A percentile compares a stretch with the other conserved stretches of the same genome.
phyloP scores from a whole-genome alignment of 441 rosid species.

The Adansonia grandidieri region DNA sequence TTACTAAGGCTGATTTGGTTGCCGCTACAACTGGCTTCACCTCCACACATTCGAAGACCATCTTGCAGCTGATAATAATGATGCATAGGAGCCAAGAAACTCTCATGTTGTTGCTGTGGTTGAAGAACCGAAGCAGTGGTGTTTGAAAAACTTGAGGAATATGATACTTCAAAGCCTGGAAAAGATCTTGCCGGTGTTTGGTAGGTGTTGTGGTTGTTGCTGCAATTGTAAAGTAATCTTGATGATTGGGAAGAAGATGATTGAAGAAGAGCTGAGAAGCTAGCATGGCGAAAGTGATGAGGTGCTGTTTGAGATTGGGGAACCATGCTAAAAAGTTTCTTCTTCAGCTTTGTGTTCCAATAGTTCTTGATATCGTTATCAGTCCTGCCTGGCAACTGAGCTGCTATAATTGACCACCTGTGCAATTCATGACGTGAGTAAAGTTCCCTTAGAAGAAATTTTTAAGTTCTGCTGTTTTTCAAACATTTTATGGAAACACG shows the following conservation, averaged over 20 bases:
- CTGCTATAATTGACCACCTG: conserved; percentile 98
- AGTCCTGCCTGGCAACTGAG: conserved; percentile 90
- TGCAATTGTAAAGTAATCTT: conserved; percentile 35
- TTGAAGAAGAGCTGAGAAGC: conserved; percentile 45
- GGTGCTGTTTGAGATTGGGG: conserved; percentile 41
- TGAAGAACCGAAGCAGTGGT: conserved; percentile 40
- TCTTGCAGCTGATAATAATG: conserved; percentile 36
- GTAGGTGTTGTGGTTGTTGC: conserved; percentile 32
- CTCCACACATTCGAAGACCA: conserved; percentile 33
- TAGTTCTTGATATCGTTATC: conserved; percentile 94
- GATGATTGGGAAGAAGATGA: conserved; percentile 38
- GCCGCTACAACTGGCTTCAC: conserved; percentile 49
- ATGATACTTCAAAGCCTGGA: conserved; percentile 42
- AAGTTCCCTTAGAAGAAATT: conserved; percentile 17
- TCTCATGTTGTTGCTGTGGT: conserved; percentile 35
- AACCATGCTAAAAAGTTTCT: conserved; percentile 61
- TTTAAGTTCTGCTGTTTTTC: neutral
- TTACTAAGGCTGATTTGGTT: conserved; percentile 37
- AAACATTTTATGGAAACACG: neutral
- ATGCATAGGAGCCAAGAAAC: conserved; percentile 32
- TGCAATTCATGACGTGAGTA: conserved; percentile 12
- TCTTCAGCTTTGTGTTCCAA: conserved; percentile 98
- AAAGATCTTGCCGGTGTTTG: conserved; percentile 41
- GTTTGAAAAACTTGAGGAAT: conserved; percentile 34
- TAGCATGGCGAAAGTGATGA: conserved; percentile 31